Conservation (phyloP, 129 eudicot species). For the Heracleum sosnowskyi region DNA sequence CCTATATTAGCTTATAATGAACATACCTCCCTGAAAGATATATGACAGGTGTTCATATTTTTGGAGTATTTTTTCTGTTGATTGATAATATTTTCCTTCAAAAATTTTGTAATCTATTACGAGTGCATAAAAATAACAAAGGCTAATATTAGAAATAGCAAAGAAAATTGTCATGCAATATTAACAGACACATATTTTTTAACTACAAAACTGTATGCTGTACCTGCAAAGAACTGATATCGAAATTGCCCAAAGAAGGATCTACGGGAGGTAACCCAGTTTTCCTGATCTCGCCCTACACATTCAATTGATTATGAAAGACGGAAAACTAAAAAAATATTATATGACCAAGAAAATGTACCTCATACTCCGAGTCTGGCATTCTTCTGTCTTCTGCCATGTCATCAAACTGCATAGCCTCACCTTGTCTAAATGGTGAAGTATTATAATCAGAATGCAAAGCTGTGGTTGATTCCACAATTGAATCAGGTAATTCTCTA, state of each 20-base stretch:
- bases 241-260: constrained; percentile 52
- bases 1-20: background rate
- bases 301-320: constrained; percentile 10
- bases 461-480: constrained; percentile 28
- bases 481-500: constrained; percentile 21
- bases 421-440: constrained; percentile 42
- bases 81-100: background rate
- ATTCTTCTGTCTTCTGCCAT: constrained; percentile 34
- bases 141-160: background rate
- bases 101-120: background rate
- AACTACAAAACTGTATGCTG: background rate
- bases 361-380: constrained; percentile 71
- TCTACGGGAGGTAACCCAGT: constrained; percentile 60
- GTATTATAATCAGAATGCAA: constrained; percentile 31
- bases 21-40: background rate
- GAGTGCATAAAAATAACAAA: background rate
- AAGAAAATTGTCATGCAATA: background rate
- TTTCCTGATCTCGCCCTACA: constrained; percentile 49
- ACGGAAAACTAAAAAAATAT: background rate
- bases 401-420: constrained; percentile 48
- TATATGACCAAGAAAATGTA: constrained; percentile 14
- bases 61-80: background rate
- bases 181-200: background rate
- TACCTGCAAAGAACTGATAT: constrained; percentile 78
- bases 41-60: background rate